Evolutionary conservation across 2,329 filamentous ascomycete genomes (phyloP).

Genomic region (Triangularia verruculosa): DNA sequence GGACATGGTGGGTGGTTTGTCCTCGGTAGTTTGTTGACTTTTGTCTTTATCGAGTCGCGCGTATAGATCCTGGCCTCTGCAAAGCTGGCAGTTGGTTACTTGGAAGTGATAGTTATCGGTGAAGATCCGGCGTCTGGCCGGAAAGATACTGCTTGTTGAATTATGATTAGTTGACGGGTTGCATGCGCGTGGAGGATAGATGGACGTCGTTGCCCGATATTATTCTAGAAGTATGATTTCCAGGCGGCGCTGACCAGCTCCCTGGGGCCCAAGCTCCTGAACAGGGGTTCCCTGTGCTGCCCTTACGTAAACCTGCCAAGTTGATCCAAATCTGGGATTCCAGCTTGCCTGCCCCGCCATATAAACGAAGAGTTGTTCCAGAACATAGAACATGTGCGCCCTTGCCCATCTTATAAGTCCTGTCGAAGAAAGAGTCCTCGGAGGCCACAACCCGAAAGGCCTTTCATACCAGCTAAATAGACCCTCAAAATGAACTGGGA

Average conservation of each 20-base stretch:
- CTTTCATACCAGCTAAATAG: background rate
- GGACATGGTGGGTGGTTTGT: constrained; percentile 44
- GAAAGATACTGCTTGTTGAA: background rate
- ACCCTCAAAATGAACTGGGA: constrained; percentile 50
- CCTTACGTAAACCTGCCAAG: background rate
- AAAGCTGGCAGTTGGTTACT: background rate
- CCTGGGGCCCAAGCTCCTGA: background rate
- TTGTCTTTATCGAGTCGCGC: background rate
- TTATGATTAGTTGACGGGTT: background rate
- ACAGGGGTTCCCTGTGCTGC: background rate
- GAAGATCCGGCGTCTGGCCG: background rate
- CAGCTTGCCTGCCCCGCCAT: background rate
- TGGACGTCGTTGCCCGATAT: background rate
- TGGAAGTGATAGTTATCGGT: background rate
- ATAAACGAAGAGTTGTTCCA: background rate
- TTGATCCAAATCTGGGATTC: background rate
- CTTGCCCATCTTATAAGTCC: background rate
- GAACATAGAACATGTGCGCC: background rate
- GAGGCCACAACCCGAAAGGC: background rate
- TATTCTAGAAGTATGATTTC: background rate
- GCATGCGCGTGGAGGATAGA: background rate
- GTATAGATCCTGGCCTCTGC: background rate
- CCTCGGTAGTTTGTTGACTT: background rate
- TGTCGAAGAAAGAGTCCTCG: constrained; percentile 5
- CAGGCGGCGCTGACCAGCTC: background rate